Base-by-base conservation (phyloP, 2,329 filamentous ascomycete genomes). In the Diaporthe caulivora region DNA sequence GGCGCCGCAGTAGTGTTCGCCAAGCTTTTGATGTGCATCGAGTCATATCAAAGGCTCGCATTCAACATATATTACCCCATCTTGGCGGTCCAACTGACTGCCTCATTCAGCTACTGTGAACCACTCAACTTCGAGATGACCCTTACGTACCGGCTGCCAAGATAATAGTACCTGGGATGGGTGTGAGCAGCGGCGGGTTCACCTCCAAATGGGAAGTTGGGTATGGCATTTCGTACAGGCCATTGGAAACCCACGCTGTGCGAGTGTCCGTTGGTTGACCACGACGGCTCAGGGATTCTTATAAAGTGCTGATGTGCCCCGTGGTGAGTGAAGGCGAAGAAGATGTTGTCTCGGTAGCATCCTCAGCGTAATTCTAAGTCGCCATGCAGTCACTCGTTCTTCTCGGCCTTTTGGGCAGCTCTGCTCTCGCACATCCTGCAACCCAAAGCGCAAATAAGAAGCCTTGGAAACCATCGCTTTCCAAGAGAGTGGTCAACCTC, bases 401-500 rank as follows among this genome's bases (percentile, higher is more conserved):
- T 47, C 53, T 72, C 29, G 71, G 71, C 40, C 62, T 72, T 15
- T 47, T 72, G 71, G 71, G 71, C 71, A 47, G 57, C 37, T 58
- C 67, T 49, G 71, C 71, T 31, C 62, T 72, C n/a, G 60, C 71
- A 11, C 71, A 72, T 42, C 71, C 71, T 2, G 62, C 71, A 37
- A 42, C 47, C 24, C 34, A 44, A 26, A 62, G 42, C 24, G 40
- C 31, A 10, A 44, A 65, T 34, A 51, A 64, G 21, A 69, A 68
- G 40, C 10, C 71, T 15, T 72, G 71, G 71, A 72, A 72, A 53
- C 62, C 71, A n/a, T 31, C 71, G 42, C 31, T 72, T 6, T 57
- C 71, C 26, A 72, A 72, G 54, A 68, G 82, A 42, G 75, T 79
- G 13, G 78, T 82, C 42, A 80, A 83, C 71, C 77, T 83, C 57